Percentiles rank a stretch among this genome's conserved stretches.
Evolutionary conservation across 129 eudicot genomes (phyloP).

Genomic region (Flaveria linearis): DNA sequence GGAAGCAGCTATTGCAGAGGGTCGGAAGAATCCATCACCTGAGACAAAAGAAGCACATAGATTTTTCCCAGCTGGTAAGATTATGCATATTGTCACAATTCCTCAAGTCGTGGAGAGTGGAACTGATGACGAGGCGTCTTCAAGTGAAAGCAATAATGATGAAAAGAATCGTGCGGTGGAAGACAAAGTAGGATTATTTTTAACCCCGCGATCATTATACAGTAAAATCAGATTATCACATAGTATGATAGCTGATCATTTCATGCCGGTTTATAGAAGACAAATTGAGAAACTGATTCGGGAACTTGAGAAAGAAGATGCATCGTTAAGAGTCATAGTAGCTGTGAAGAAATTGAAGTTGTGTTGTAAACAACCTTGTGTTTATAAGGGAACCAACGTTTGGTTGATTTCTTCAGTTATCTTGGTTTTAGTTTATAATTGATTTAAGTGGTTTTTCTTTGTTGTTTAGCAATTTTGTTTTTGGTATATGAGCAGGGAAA

Average conservation of each 20-base stretch:
- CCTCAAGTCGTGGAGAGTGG: conserved; percentile 42
- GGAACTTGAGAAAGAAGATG: conserved; percentile 59
- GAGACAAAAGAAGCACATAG: conserved; percentile 81
- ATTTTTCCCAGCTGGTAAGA: conserved; percentile 91
- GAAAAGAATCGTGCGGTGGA: conserved; percentile 38
- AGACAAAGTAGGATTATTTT: conserved; percentile 65
- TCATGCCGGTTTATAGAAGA: conserved; percentile 92
- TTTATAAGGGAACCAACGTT: conserved; percentile 24
- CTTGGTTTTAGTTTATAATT: background rate
- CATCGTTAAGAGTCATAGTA: conserved; percentile 18
- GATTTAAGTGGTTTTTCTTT: background rate
- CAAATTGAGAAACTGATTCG: conserved; percentile 77
- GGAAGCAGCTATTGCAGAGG: conserved; percentile 67
- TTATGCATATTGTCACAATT: conserved; percentile 78
- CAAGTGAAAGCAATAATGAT: conserved; percentile 29
- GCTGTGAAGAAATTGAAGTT: conserved; percentile 33
- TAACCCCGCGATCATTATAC: conserved; percentile 67
- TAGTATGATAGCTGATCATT: conserved; percentile 88
- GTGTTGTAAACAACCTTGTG: conserved; percentile 23
- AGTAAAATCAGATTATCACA: conserved; percentile 80
- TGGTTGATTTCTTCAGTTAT: conserved; percentile 11
- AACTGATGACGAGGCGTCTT: conserved; percentile 29
- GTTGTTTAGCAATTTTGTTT: background rate
- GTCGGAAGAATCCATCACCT: conserved; percentile 41
- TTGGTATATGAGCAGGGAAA: background rate